phyloP scores from a whole-genome alignment of 2,329 filamentous ascomycete genomes.

The Albifimbria verrucaria region DNA sequence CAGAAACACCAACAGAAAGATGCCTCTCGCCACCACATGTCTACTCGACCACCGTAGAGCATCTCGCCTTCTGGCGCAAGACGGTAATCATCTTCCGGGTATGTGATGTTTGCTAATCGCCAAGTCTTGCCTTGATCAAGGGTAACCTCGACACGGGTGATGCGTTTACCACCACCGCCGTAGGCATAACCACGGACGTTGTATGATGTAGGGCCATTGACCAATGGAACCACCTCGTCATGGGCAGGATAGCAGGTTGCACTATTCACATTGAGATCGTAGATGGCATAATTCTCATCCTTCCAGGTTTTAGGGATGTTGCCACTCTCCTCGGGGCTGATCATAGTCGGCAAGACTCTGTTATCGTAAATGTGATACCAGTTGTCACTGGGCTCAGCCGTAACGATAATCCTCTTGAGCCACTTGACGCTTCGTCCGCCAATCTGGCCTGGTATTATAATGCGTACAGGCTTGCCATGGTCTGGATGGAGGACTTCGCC shows the following conservation, averaged over 20 bases:
- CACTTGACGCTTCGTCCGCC: slow-evolving; percentile 92
- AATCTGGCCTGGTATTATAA: slow-evolving; percentile 86
- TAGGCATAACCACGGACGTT: slow-evolving; percentile 80
- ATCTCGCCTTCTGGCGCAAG: slow-evolving; percentile 51
- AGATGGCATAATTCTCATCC: slow-evolving; percentile 89
- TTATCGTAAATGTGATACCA: slow-evolving; percentile 98
- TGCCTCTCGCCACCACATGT: slow-evolving; percentile 77
- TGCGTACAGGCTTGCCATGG: slow-evolving; percentile 79
- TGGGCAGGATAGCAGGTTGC: slow-evolving; percentile 78
- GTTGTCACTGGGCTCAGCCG: slow-evolving; percentile 76
- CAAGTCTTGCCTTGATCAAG: slow-evolving; percentile 80
- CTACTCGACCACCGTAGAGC: slow-evolving; percentile 74
- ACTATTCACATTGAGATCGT: slow-evolving; percentile 86
- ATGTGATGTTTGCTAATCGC: slow-evolving; percentile 72
- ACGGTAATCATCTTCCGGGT: slow-evolving; percentile 83
- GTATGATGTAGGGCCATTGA: slow-evolving; percentile 51
- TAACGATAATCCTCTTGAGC: slow-evolving; percentile 78
- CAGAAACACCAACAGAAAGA: slow-evolving; percentile 94
- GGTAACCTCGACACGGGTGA: slow-evolving; percentile 80
- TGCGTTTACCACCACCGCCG: slow-evolving; percentile 76
- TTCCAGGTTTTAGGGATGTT: slow-evolving; percentile 75
- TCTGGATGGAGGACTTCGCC: slow-evolving; percentile 76
- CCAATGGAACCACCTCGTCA: slow-evolving; percentile 60
- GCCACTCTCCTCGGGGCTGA: slow-evolving; percentile 76
- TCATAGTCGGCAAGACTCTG: slow-evolving; percentile 79